Evolutionary conservation across 2,329 filamentous ascomycete genomes (phyloP).

Genomic region (Penicillium palitans): DNA sequence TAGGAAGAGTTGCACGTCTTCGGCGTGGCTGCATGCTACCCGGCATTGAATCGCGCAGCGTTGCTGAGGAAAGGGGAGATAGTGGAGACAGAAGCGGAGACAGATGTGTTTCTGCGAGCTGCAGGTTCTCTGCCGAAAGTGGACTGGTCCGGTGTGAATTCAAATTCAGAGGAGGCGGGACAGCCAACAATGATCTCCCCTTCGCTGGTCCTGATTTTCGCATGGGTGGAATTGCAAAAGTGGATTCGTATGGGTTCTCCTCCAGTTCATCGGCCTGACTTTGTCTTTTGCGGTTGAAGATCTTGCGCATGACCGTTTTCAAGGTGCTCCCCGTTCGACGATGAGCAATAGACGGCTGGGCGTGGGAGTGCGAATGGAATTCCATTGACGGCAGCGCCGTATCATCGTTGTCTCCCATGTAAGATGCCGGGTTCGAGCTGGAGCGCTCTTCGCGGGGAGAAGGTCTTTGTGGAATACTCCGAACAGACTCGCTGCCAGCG

Average conservation of each 20-base stretch:
- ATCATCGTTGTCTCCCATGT: constrained; percentile 24
- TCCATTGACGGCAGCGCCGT: constrained; percentile 36
- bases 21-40: constrained; percentile 27
- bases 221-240: constrained; percentile 10
- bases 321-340: constrained; percentile 44
- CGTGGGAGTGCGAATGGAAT: constrained; percentile 17
- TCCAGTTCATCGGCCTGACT: constrained; percentile 36
- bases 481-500: constrained; percentile 21
- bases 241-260: constrained; percentile 23
- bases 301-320: constrained; percentile 48
- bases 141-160: constrained; percentile 27
- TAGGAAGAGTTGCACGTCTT: constrained; percentile 48
- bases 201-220: constrained; percentile 17
- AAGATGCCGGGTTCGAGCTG: constrained; percentile 18
- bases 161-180: constrained; percentile 29
- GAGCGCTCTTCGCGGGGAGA: constrained; percentile 19
- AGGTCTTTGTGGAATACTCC: constrained; percentile 12
- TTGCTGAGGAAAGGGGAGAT: constrained; percentile 15
- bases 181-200: constrained; percentile 24
- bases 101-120: constrained; percentile 19
- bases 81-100: constrained; percentile 15
- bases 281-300: constrained; percentile 43
- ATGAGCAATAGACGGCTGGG: constrained; percentile 31
- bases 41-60: constrained; percentile 24
- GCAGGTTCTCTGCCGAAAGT: constrained; percentile 23